Evolutionary conservation across 768 basidiomycete species (phyloP).

Genomic region (Stropharia rugosoannulata): DNA sequence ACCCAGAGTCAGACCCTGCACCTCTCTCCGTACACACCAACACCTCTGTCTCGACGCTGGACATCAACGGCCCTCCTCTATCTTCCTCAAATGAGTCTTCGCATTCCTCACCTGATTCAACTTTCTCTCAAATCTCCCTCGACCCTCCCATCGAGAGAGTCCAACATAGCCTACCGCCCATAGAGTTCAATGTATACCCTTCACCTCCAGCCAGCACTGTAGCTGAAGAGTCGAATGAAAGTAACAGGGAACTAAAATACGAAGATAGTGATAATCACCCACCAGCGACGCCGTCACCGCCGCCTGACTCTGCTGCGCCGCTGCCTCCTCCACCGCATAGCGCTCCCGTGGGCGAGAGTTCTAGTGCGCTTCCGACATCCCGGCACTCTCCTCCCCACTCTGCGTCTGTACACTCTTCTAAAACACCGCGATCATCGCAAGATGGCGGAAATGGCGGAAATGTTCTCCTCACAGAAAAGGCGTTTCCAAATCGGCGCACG

Average conservation of each 20-base stretch:
- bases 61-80: conserved; percentile 38
- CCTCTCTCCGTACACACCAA: conserved; percentile 20
- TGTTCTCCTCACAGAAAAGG: conserved; percentile 24
- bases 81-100: conserved; percentile 22
- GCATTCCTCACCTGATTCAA: conserved; percentile 27
- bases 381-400: conserved; percentile 12
- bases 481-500: conserved; percentile 33
- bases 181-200: background rate
- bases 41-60: conserved; percentile 58
- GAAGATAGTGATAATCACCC: background rate
- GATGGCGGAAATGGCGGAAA: conserved; percentile 11
- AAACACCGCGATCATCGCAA: conserved; percentile 8
- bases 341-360: conserved; percentile 8
- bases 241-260: background rate
- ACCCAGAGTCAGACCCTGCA: conserved; percentile 27
- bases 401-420: conserved; percentile 11
- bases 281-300: background rate
- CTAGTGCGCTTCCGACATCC: conserved; percentile 6
- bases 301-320: background rate
- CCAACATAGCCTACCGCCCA: background rate
- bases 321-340: conserved; percentile 6
- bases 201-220: background rate
- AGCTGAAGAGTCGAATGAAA: background rate
- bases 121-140: conserved; percentile 40
- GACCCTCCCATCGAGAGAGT: conserved; percentile 22